phyloP scores from a whole-genome alignment of 768 basidiomycete genomes.

The Calocera viscosa region DNA sequence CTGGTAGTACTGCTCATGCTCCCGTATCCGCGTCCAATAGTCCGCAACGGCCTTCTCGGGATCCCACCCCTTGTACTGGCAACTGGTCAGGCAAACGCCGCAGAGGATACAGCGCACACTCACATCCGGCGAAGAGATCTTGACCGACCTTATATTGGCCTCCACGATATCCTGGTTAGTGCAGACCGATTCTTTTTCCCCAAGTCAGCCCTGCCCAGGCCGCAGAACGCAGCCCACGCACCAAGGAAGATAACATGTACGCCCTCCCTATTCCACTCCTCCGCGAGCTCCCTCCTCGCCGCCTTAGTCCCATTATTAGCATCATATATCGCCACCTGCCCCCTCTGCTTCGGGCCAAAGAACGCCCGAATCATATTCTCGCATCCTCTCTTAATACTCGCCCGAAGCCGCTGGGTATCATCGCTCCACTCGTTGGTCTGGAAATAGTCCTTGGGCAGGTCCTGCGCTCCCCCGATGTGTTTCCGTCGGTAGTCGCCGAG shows the following conservation, averaged over 20 bases:
- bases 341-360: slow-evolving; percentile 55
- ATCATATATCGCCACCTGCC: slow-evolving; percentile 97
- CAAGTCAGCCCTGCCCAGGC: too few species aligned
- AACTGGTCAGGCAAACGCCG: not conserved
- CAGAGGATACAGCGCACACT: slow-evolving; percentile 24
- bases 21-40: slow-evolving; percentile 77
- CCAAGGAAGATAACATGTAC: slow-evolving; percentile 93
- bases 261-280: slow-evolving; percentile 73
- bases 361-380: slow-evolving; percentile 83
- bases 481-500: slow-evolving; percentile 90
- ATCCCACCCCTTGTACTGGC: slow-evolving; percentile 83
- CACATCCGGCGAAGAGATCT: slow-evolving; percentile 96
- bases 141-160: slow-evolving; percentile 87
- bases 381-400: slow-evolving; percentile 65
- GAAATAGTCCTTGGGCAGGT: slow-evolving; percentile 88
- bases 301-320: slow-evolving; percentile 81
- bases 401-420: slow-evolving; percentile 67
- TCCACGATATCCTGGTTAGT: slow-evolving; percentile 88
- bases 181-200: slow-evolving; percentile 64
- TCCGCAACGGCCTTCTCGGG: slow-evolving; percentile 85
- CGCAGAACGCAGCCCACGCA: slow-evolving; percentile 31
- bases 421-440: slow-evolving; percentile 43
- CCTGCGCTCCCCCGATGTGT: slow-evolving; percentile 74
- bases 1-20: slow-evolving; percentile 81
- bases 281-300: slow-evolving; percentile 54